Evolutionary conservation across 2,329 filamentous ascomycete genomes (phyloP), one percentile per base, ranked within the genome.

Genomic region (Colletotrichum lentis): DNA sequence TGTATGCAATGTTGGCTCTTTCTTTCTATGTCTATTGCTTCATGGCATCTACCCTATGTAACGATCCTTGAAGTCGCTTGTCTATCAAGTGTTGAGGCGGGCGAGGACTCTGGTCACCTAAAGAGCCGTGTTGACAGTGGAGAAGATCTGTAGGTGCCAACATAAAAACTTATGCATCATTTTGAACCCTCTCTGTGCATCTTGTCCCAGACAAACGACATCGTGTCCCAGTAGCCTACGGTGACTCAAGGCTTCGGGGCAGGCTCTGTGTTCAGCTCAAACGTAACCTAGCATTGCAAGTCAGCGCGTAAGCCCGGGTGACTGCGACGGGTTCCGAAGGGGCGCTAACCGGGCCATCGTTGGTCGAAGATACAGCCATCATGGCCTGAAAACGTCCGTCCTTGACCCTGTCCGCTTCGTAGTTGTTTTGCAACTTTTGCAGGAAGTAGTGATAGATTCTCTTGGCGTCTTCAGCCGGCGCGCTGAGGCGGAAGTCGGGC

Each of bases 381-480:
- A 97, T 97, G 57, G 96, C 96, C 76, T 97, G 95, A 78, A 99
- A 99, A 37, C 95, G 89, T n/a, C 96, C 96, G 77, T 99, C 91
- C 77, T 97, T 94, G 67, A 99, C 94, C 71, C 85, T 90, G 10
- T 93, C 91, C 7, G 86, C 79, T 5, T 82, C 78, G 77, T 98
- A 97, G 3, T 88, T 84, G 62, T 89, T 84, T 73, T 89, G 86
- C 49, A 98, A 88, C 73, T 91, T 92, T 58, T 86, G 81, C 73
- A 94, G 88, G 81, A 99, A 98, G 76, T 90, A 85, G 63, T 94
- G 88, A 77, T 98, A 99, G 7, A 98, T 84, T 69, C 86, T 86
- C 73, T 89, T 92, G 27, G 95, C 96, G 64, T 94, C 88, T 12
- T 92, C 88, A 3, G 90, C 90, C 55, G 88, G 88, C 69, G 95